Conservation (phyloP, 2,329 filamentous ascomycete genomes). For the Aspergillus sp. region DNA sequence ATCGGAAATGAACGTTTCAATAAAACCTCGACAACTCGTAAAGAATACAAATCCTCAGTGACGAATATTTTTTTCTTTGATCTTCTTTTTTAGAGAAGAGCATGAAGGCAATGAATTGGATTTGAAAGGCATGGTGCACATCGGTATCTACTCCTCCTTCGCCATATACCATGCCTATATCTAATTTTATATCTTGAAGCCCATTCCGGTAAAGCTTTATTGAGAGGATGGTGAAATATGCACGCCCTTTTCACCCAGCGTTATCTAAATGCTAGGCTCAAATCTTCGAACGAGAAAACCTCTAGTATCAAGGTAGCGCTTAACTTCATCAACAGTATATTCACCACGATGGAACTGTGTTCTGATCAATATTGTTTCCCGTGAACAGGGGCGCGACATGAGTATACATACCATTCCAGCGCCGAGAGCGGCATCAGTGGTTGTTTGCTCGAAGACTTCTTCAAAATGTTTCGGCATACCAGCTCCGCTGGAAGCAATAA, state of each 20-base stretch:
- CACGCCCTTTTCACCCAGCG: neutral
- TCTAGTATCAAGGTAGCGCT: constrained; percentile 71
- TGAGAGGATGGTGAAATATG: neutral
- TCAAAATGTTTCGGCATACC: constrained; percentile 84
- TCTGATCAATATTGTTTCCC: constrained; percentile 11
- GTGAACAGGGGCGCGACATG: neutral
- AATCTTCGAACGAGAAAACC: constrained; percentile 78
- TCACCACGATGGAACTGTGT: constrained; percentile 82
- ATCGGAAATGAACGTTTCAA: too few relatives aligned
- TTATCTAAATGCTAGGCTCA: constrained; percentile 50
- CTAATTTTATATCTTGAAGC: neutral
- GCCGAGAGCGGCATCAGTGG: constrained; percentile 87
- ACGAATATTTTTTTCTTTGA: too few relatives aligned
- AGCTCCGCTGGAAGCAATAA: constrained; percentile 92
- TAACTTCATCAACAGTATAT: constrained; percentile 92
- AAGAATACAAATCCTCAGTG: too few relatives aligned
- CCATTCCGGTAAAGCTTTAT: neutral
- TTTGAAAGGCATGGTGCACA: too few relatives aligned
- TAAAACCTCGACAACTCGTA: too few relatives aligned
- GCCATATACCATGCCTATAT: neutral
- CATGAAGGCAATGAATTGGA: too few relatives aligned
- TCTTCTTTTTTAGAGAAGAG: neutral
- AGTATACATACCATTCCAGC: constrained; percentile 73
- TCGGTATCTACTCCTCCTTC: too few relatives aligned
- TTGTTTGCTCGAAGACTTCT: constrained; percentile 83